Conservation (phyloP, 225 moss, liverwort and hornwort genomes). For the Neckera pumila region DNA sequence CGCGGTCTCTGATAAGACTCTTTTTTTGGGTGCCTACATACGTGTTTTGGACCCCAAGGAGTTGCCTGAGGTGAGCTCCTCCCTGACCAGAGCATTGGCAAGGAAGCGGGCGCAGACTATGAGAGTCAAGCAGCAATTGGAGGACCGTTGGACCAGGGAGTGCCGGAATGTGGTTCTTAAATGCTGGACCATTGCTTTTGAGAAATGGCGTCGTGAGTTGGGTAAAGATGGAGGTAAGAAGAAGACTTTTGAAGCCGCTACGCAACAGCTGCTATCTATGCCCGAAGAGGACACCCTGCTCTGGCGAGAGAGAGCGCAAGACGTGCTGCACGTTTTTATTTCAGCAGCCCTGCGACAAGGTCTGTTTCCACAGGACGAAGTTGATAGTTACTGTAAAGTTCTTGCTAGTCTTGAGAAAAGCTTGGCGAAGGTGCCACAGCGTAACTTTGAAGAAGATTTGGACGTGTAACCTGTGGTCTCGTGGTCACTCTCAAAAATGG, state of each 20-base stretch:
- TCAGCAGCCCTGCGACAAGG: slow-evolving; percentile 47
- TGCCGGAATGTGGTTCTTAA: slow-evolving; percentile 45
- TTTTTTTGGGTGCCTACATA: slow-evolving; percentile 35
- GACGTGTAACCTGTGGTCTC: slow-evolving; percentile 6
- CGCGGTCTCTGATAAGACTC: slow-evolving; percentile 41
- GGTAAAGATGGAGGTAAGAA: slow-evolving; percentile 55
- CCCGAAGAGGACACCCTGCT: slow-evolving; percentile 21
- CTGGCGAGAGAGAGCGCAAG: slow-evolving; percentile 33
- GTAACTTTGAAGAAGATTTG: slow-evolving; percentile 11
- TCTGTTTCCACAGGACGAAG: slow-evolving; percentile 42
- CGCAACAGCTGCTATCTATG: slow-evolving; percentile 26
- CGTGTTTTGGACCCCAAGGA: slow-evolving; percentile 46
- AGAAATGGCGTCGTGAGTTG: slow-evolving; percentile 56
- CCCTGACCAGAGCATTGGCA: slow-evolving; percentile 21
- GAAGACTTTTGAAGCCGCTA: slow-evolving; percentile 27
- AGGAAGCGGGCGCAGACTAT: slow-evolving; percentile 40
- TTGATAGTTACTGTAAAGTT: slow-evolving; percentile 26
- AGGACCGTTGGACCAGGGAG: slow-evolving; percentile 46
- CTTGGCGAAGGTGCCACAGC: slow-evolving; percentile 9
- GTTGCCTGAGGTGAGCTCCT: slow-evolving; percentile 28
- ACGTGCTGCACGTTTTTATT: slow-evolving; percentile 33
- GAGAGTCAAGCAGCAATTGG: slow-evolving; percentile 46
- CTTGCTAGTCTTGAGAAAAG: slow-evolving; percentile 34
- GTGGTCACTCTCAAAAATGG: neutral
- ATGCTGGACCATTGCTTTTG: slow-evolving; percentile 40